Base-by-base conservation (phyloP, 2,329 filamentous ascomycete genomes). In the Diaporthe longicolla region DNA sequence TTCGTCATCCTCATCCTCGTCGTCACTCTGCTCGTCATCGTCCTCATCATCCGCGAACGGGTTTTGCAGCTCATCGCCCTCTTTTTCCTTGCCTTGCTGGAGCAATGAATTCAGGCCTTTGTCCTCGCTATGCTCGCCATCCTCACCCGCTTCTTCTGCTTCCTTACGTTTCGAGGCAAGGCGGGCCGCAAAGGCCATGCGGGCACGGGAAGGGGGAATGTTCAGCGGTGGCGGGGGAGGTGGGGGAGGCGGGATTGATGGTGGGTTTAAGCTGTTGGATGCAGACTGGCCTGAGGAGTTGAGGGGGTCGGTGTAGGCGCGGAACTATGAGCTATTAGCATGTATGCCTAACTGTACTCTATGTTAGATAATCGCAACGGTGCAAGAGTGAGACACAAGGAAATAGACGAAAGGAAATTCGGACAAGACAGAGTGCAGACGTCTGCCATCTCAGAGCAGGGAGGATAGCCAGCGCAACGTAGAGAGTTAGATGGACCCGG, bases 121-220 rank as follows among this genome's bases (percentile, higher is more conserved):
- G 4, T 77, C 77, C 50, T 76, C 76, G 19, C 79, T 83, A 73
- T 82, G 80, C 24, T 82, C 79, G 17, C 79, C 81, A 55, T 85
- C 85, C 8, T 83, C 82, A 3, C 82, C 83, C 32, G 83, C 83
- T 32, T 86, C 86, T 10, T 87, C 84, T 29, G 85, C 84, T 35
- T 71, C 70, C 59, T 83, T 86, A 77, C 91, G 90, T 82, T 94
- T 93, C 77, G 94, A 93, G 2, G 94, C 90, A 79, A 98, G 88
- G 17, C 95, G 91, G 17, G 94, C 94, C n/a, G 95, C 95, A n/a
- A 98, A 89, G 82, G 97, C 95, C 72, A 95, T 89, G 68, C 96
- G 91, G 10, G 96, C 96, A 70, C 96, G 91, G 10, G 95, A 97
- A 2, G 96, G 95, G 0, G 94, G 92, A 48, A 96, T 92, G 81